Evolutionary conservation across 805 yeast genomes (phyloP).

Genomic region (Torulaspora franciscae): DNA sequence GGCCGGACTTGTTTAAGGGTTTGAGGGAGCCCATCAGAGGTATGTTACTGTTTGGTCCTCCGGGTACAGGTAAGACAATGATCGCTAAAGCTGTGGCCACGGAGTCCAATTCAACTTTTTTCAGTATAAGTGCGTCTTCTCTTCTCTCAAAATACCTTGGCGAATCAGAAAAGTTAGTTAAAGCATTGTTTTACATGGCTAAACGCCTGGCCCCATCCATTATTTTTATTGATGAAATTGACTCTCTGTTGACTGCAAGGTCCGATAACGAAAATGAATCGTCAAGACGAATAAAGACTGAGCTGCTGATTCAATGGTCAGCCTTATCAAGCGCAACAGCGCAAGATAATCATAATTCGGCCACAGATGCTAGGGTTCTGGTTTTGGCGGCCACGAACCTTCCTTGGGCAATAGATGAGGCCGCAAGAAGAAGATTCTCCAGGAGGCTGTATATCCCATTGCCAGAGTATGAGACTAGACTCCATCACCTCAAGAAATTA

Average conservation of each 20-base stretch:
- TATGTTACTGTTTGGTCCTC: slow-evolving; percentile 94
- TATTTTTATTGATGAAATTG: slow-evolving; percentile 94
- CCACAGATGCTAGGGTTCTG: slow-evolving; percentile 58
- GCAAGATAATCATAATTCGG: slow-evolving; percentile 35
- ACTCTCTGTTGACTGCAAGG: slow-evolving; percentile 78
- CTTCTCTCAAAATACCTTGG: slow-evolving; percentile 76
- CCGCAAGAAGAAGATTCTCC: slow-evolving; percentile 91
- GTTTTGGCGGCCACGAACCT: slow-evolving; percentile 92
- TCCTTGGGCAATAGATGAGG: slow-evolving; percentile 98
- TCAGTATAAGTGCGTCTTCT: slow-evolving; percentile 86
- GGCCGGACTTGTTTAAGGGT: slow-evolving; percentile 91
- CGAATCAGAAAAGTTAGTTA: slow-evolving; percentile 87
- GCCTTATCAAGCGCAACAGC: slow-evolving; percentile 87
- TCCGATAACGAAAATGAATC: slow-evolving; percentile 81
- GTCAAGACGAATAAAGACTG: slow-evolving; percentile 86
- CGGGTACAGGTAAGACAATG: slow-evolving; percentile 99
- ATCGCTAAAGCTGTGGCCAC: slow-evolving; percentile 96
- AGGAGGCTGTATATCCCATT: slow-evolving; percentile 90
- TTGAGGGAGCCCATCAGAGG: slow-evolving; percentile 94
- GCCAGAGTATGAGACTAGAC: slow-evolving; percentile 82
- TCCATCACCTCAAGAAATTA: slow-evolving; percentile 65
- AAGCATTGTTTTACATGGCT: slow-evolving; percentile 83
- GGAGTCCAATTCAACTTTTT: slow-evolving; percentile 89
- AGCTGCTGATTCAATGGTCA: slow-evolving; percentile 92
- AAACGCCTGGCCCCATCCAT: slow-evolving; percentile 86